Evolutionary conservation across 2,329 filamentous ascomycete species (phyloP), one percentile per base, ranked within the genome.

Genomic region (Ophidiomyces ophidiicola): DNA sequence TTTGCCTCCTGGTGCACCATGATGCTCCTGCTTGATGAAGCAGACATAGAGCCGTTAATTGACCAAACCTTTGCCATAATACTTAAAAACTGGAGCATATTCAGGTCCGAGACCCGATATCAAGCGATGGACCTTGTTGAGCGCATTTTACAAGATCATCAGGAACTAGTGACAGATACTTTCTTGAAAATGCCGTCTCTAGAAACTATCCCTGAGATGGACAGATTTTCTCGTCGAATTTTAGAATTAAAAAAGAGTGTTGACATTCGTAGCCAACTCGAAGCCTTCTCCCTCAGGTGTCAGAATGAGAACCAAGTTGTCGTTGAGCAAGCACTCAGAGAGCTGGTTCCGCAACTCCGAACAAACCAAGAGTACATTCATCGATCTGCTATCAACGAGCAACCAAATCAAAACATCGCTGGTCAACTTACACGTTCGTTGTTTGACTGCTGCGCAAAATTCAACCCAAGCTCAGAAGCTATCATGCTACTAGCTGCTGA

Each of bases 11-110:
- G 90, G 90, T 71, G 76, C 18, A 71, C 78, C 6, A 78, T 98
- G 62, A 71, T 96, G 12, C 72, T 64, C 19, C 74, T 78, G 36
- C 69, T 96, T 33, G 78, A 80, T 6, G 77, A 79, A 41, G 80
- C 86, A 17, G 87, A 94, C 52, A 70, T 94, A 4, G 78, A 81
- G 47, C 70, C 76, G 18, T 70, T 94, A 25, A 66, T 96, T 6
- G 86, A 94, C 54, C 86, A 88, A 42, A 93, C 87, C 0, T 85
- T 96, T 48, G 86, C 87, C 38, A 75, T 94, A 28, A 77, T 96
- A 34, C 78, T 81, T 17, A 78, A 80, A 48, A 80, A 90, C 52
- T 98, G 90, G 90, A 48, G 56, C 3, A 59, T 51, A 2, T 78
- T 96, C 41, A 75, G 78, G 15, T 63, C 70, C 3, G 56, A 66